Percentiles rank a stretch among this genome's conserved stretches.
Conservation (phyloP, 177 flowering plant genomes). For the Vitis hybrid region DNA sequence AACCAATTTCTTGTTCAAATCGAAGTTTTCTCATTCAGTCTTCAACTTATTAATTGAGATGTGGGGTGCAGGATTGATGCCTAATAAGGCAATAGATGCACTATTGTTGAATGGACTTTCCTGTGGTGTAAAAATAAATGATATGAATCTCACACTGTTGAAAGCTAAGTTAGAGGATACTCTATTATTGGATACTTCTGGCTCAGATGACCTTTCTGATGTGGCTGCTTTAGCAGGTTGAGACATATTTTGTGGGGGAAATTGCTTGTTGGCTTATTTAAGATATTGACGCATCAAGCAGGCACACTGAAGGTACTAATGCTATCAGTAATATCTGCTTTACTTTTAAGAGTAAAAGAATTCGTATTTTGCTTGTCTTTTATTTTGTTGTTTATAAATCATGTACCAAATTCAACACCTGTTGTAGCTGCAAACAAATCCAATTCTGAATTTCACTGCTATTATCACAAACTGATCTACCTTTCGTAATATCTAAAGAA, state of each 20-base stretch:
- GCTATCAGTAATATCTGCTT: neutral
- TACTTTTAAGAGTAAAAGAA: no score
- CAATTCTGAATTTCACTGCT: no score
- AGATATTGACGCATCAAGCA: neutral
- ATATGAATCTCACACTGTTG: constrained; percentile 11
- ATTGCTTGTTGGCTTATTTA: neutral
- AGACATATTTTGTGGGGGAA: constrained; percentile 1
- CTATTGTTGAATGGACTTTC: constrained; percentile 13
- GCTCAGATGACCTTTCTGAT: constrained; percentile 25
- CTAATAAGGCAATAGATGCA: constrained; percentile 17
- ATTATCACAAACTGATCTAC: no score
- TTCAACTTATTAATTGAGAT: constrained; percentile 17
- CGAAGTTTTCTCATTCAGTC: constrained; percentile 8
- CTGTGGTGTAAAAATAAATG: constrained; percentile 16
- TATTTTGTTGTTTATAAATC: no score
- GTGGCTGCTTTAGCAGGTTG: constrained; percentile 30
- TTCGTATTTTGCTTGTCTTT: no score
- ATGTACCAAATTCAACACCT: no score
- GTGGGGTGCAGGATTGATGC: constrained; percentile 23
- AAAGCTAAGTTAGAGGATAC: constrained; percentile 12
- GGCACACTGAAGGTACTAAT: neutral
- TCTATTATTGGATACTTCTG: constrained; percentile 9
- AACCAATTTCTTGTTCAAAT: constrained; percentile 12
- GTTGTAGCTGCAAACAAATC: no score
- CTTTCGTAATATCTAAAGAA: no score